These are phyloP conservation scores for Torulaspora indica DNA, from an alignment of 805 yeast species.

Conservation along the genomic window DNA sequence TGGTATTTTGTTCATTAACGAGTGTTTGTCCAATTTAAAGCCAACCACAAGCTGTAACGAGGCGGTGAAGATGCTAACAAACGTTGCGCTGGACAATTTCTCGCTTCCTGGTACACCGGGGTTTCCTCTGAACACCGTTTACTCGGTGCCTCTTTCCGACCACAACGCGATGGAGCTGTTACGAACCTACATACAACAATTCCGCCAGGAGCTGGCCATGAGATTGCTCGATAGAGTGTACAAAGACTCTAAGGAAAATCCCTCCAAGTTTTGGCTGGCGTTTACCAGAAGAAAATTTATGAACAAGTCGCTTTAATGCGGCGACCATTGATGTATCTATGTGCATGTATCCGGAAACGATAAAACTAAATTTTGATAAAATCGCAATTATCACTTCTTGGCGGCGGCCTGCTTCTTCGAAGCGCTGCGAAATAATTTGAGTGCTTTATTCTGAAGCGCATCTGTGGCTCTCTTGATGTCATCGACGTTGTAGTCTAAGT, in stretches of 20 bases:
- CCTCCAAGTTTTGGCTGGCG: constrained; percentile 93
- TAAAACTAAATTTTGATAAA: neutral
- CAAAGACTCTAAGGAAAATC: constrained; percentile 50
- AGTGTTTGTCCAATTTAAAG: constrained; percentile 65
- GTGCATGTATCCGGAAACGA: constrained; percentile 6
- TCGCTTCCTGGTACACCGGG: constrained; percentile 93
- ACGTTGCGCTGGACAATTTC: constrained; percentile 81
- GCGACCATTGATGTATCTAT: constrained; percentile 5
- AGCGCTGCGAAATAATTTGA: constrained; percentile 55
- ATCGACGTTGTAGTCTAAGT: constrained; percentile 42
- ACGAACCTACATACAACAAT: constrained; percentile 79
- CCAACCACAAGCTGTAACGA: constrained; percentile 49
- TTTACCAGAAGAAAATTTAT: constrained; percentile 91
- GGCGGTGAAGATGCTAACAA: constrained; percentile 66
- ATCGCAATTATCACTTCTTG: constrained; percentile 4
- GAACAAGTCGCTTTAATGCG: constrained; percentile 56
- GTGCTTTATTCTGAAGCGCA: constrained; percentile 62
- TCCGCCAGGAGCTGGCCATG: constrained; percentile 87
- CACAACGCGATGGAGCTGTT: constrained; percentile 74
- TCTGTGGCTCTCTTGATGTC: constrained; percentile 63
- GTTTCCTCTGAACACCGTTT: constrained; percentile 80
- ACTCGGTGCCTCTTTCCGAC: constrained; percentile 64
- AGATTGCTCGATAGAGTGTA: constrained; percentile 74
- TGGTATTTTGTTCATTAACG: constrained; percentile 85
- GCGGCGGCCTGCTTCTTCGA: constrained; percentile 16